These are phyloP conservation scores for Lyophyllum decastes DNA, from an alignment of 768 basidiomycete genomes.

Conservation along the genomic window DNA sequence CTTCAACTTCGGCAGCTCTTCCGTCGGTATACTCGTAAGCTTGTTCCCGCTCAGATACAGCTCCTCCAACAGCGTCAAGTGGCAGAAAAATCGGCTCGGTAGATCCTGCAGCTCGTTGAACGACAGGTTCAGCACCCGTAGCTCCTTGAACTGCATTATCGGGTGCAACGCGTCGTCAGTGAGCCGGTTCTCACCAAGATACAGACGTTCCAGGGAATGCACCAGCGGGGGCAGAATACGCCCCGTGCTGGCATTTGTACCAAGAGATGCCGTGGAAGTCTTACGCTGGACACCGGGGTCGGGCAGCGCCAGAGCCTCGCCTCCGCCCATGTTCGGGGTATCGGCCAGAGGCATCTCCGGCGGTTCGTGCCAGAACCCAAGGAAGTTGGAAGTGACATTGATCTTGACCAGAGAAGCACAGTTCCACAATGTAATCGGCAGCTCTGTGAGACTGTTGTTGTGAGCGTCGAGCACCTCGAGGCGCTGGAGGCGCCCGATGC, in stretches of 20 bases:
- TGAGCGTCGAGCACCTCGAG: constrained; percentile 83
- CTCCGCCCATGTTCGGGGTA: neutral
- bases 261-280: constrained; percentile 32
- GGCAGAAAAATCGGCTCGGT: constrained; percentile 73
- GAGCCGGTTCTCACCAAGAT: constrained; percentile 87
- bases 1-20: constrained; percentile 76
- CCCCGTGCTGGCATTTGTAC: constrained; percentile 14
- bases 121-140: constrained; percentile 85
- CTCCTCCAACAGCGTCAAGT: constrained; percentile 73
- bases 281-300: constrained; percentile 28
- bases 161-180: constrained; percentile 78
- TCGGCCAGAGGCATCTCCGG: constrained; percentile 31
- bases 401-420: constrained; percentile 72
- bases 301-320: constrained; percentile 21
- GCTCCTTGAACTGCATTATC: constrained; percentile 72
- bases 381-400: constrained; percentile 88
- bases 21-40: constrained; percentile 84
- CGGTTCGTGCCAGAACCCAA: constrained; percentile 73
- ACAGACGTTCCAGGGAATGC: constrained; percentile 72
- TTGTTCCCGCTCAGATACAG: constrained; percentile 96
- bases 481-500: constrained; percentile 74
- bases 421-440: constrained; percentile 82
- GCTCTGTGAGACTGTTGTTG: constrained; percentile 81
- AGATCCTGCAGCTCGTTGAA: constrained; percentile 95
- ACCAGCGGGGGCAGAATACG: constrained; percentile 59